Evolutionary conservation across 495 filamentous ascomycete species (phyloP), one percentile per base, ranked within the genome.

Genomic region (Amniculicola lignicola): DNA sequence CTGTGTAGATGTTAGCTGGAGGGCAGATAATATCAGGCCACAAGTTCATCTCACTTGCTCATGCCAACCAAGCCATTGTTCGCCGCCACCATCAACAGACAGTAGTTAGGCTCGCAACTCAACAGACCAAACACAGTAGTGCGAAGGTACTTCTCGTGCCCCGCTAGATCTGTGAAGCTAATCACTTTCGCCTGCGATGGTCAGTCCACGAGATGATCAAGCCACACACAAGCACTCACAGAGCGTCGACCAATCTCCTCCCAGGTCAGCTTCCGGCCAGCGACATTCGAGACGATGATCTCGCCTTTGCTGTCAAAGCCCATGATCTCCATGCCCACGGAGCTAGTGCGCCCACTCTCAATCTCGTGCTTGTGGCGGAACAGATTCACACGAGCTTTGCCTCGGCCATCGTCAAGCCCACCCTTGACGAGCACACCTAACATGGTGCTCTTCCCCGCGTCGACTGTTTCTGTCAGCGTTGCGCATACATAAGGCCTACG

Each of bases 301-400:
- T 96, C 86, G 15, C 94, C 93, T 48, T 78, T 80, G 52, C 85
- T 87, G 69, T 97, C 91, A 63, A 96, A 98, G 10, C 93, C 93
- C 89, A 98, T 93, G 42, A 98, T 98, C 70, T 98, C 93, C 89
- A 95, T 88, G 22, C 93, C 93, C 2, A 98, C 93, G 1, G 94
- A 97, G 69, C 87, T 93, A 5, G 93, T 98, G 53, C 93, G 79
- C 0, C 93, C 93, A 42, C 87, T 92, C 68, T 98, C 93, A 41
- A 97, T 85, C 70, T 98, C 93, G 66, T 98, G 93, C 69, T 97
- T 97, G 66, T 98, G 93, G 19, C 93, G 79, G 75, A 98, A 98
- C 11, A 98, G 87, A 60, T 97, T 98, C 53, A 98, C 87, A 45
- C 93, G 87, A 29, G 91, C 90, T 72, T 88, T 92, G 22, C 93